These are phyloP conservation scores for Penicillium italicum DNA, from an alignment of 2,329 filamentous ascomycete genomes.

Conservation along the genomic window DNA sequence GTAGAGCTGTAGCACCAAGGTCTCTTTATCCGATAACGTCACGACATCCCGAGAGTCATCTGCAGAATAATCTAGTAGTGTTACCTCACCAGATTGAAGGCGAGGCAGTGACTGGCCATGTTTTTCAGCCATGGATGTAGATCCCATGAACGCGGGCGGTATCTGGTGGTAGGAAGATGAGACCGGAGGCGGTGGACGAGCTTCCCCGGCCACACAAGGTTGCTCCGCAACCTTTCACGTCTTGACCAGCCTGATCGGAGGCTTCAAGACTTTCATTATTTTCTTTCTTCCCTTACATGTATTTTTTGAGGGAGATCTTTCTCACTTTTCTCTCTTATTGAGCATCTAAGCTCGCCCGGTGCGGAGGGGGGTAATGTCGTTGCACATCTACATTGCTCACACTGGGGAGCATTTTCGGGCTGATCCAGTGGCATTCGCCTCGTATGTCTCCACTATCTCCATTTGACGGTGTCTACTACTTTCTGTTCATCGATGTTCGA, in stretches of 20 bases:
- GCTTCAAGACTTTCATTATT: conserved; percentile 13
- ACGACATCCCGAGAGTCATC: conserved; percentile 48
- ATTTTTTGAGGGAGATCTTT: conserved; percentile 13
- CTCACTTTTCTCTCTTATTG: conserved; percentile 19
- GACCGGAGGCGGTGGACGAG: conserved; percentile 22
- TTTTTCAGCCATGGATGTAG: conserved; percentile 36
- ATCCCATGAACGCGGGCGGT: conserved; percentile 27
- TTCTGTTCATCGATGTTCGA: neutral
- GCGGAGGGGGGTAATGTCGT: conserved; percentile 64
- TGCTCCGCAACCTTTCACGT: conserved; percentile 1
- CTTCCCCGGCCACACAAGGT: conserved; percentile 10
- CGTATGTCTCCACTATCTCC: conserved; percentile 51
- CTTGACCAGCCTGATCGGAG: conserved; percentile 9
- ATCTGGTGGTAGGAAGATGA: conserved; percentile 29
- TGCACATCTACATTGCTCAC: conserved; percentile 88
- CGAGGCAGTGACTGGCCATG: conserved; percentile 29
- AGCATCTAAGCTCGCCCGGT: conserved; percentile 28
- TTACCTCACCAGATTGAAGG: conserved; percentile 33
- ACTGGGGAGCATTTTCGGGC: conserved; percentile 80
- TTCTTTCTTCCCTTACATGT: conserved; percentile 2
- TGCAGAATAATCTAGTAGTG: conserved; percentile 42
- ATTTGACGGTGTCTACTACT: neutral
- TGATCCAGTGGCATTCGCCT: conserved; percentile 70
- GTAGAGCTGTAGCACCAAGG: conserved; percentile 64
- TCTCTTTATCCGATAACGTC: conserved; percentile 63